phyloP scores from a whole-genome alignment of 495 filamentous ascomycete genomes.

The Annulohypoxylon maeteangense region DNA sequence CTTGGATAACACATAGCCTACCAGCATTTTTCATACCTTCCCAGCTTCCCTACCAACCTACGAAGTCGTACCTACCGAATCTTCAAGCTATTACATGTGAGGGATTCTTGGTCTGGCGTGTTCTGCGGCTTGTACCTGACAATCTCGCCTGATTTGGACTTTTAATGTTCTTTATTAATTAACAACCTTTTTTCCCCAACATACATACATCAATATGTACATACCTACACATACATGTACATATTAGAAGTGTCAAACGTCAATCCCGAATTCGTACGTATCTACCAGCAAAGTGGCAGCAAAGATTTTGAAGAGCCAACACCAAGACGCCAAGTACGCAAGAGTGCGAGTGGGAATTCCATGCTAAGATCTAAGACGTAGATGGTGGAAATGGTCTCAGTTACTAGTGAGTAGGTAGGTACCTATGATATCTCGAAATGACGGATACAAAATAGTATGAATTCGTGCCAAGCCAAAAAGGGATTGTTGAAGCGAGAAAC shows the following conservation, averaged over 20 bases:
- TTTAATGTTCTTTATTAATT: neutral
- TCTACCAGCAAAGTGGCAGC: neutral
- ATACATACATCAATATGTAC: neutral
- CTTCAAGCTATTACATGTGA: constrained; percentile 24
- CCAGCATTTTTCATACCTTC: neutral
- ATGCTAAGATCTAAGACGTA: constrained; percentile 27
- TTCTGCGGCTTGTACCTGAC: constrained; percentile 24
- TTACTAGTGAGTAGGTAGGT: constrained; percentile 26
- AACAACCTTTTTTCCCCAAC: constrained; percentile 2
- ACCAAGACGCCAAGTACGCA: constrained; percentile 11
- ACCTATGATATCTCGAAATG: constrained; percentile 16
- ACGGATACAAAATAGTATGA: constrained; percentile 27
- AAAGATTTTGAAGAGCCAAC: neutral
- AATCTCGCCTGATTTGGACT: constrained; percentile 23
- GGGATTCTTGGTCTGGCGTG: constrained; percentile 5
- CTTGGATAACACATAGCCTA: constrained; percentile 30
- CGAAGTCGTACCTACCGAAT: constrained; percentile 11
- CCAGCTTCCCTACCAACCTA: neutral
- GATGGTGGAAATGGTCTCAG: constrained; percentile 31
- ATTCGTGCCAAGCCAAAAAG: constrained; percentile 31
- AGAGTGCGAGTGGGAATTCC: constrained; percentile 16
- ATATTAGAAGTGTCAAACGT: neutral
- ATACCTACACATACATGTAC: neutral
- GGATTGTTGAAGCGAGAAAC: constrained; percentile 38
- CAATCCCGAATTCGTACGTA: constrained; percentile 11